These are phyloP conservation scores for Arabidopsis lyrata DNA, from an alignment of 441 rosid genomes.

Conservation along the genomic window DNA sequence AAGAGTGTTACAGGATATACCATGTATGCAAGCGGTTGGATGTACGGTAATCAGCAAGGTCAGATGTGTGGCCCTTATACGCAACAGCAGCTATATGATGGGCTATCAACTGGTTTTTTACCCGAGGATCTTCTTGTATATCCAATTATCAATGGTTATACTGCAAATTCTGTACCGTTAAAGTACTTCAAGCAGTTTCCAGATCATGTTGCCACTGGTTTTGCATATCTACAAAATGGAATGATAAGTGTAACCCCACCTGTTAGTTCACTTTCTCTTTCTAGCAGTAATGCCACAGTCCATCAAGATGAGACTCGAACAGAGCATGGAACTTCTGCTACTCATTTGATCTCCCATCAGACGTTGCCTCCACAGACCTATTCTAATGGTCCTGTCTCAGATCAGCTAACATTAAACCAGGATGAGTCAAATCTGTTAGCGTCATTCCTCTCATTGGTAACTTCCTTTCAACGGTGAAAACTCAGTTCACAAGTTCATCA, in stretches of 20 bases:
- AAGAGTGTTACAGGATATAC: constrained; percentile 52
- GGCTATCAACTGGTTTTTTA: constrained; percentile 83
- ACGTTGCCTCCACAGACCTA: constrained; percentile 47
- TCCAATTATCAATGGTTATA: constrained; percentile 72
- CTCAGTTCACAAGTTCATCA: constrained; percentile 21
- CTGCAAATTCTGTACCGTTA: constrained; percentile 76
- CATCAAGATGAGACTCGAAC: constrained; percentile 43
- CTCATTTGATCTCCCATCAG: constrained; percentile 39
- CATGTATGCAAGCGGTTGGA: constrained; percentile 82
- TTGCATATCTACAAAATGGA: constrained; percentile 61
- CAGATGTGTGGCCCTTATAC: constrained; percentile 97
- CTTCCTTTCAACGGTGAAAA: constrained; percentile 33
- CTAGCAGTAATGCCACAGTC: constrained; percentile 35
- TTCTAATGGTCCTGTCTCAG: constrained; percentile 41
- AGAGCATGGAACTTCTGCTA: constrained; percentile 44
- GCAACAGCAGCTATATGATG: constrained; percentile 84
- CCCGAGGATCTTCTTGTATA: constrained; percentile 92
- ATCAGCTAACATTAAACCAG: constrained; percentile 46
- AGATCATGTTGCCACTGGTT: constrained; percentile 87
- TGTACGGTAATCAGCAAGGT: constrained; percentile 82
- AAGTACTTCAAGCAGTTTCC: constrained; percentile 92
- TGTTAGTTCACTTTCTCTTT: constrained; percentile 21
- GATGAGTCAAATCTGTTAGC: constrained; percentile 43
- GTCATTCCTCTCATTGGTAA: constrained; percentile 59
- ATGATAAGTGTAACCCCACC: constrained; percentile 44